Evolutionary conservation across 2,329 filamentous ascomycete species (phyloP).

Genomic region (Aspergillus costaricaensis): DNA sequence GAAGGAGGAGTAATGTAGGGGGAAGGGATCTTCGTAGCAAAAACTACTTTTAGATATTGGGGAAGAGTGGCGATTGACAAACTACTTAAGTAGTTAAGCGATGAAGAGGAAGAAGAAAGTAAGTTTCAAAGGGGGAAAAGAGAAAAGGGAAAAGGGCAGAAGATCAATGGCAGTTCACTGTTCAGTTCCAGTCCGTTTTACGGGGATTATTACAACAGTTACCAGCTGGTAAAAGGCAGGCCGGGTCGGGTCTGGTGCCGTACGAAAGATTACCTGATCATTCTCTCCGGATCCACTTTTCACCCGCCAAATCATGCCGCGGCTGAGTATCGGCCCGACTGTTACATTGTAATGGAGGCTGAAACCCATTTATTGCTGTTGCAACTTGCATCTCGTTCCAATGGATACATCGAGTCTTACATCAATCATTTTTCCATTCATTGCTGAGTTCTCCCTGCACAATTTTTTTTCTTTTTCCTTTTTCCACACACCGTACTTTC

Average conservation of each 20-base stretch:
- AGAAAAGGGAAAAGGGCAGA: not conserved
- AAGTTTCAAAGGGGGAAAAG: not conserved
- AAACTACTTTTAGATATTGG: not conserved
- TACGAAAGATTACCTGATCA: not conserved
- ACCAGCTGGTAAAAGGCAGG: too few relatives aligned
- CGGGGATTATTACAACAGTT: too few relatives aligned
- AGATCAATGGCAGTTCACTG: too few relatives aligned
- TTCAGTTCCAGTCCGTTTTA: too few relatives aligned
- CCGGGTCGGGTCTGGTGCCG: not conserved
- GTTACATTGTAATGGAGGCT: not conserved
- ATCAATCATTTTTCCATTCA: not conserved
- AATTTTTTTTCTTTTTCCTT: too few relatives aligned
- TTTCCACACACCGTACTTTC: too few relatives aligned
- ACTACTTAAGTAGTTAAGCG: not conserved
- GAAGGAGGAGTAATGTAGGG: not conserved
- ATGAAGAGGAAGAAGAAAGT: not conserved
- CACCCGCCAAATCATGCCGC: not conserved
- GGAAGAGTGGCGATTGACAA: not conserved
- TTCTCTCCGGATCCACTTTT: not conserved
- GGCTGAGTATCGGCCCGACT: not conserved
- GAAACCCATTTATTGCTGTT: too few relatives aligned
- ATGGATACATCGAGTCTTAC: not conserved
- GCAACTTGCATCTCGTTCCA: not conserved
- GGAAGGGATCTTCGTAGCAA: not conserved
- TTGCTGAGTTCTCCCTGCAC: too few relatives aligned